Base-by-base conservation (phyloP, 2,329 filamentous ascomycete genomes). In the Drechslerella dactyloides region DNA sequence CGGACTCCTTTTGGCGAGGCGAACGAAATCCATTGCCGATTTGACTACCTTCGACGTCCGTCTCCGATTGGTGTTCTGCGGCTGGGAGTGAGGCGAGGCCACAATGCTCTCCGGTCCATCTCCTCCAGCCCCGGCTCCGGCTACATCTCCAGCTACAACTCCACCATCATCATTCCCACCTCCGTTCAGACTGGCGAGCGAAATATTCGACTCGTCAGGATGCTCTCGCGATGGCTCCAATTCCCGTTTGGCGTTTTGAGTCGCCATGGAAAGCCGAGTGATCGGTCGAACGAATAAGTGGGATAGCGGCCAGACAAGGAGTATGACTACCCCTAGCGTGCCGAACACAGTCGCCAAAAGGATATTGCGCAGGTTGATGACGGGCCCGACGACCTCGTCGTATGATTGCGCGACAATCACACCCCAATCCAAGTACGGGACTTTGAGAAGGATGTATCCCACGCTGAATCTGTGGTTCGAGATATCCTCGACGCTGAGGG, bases 341-440 rank as follows among this genome's bases (percentile, higher is more conserved):
- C 89, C 90, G 78, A 96, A 96, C 0, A 96, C 89, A 70, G 91
- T 96, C 2, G 87, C 90, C 1, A 96, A 80, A 1, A 97, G 85
- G 55, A 96, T 90, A 55, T 89, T 88, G 15, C 90, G 86, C n/a
- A 96, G 82, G n/a, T 86, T 87, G 30, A 83, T 80, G 64, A 96
- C 92, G 0, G 92, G 90, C 8, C 83, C 82, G 80, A 89, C 91
- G 0, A 92, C 91, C 79, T 96, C 92, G 19, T 79, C 78, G 73
- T 86, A 86, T 1, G 86, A 82, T 78, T 94, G 88, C 77, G 96
- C 93, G 0, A 96, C 85, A 1, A 96, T 77, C 2, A 97, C 81
- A 3, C 90, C 87, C 93, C 93, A 97, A 76, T 93, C 86, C 7
- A 90, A 90, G 56, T 66, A 66, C 3, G 81, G 78, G 4, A 84